Percentiles rank a stretch among this genome's conserved stretches.
phyloP scores from a whole-genome alignment of 331 rosid species.

The Prunus yedoensis region DNA sequence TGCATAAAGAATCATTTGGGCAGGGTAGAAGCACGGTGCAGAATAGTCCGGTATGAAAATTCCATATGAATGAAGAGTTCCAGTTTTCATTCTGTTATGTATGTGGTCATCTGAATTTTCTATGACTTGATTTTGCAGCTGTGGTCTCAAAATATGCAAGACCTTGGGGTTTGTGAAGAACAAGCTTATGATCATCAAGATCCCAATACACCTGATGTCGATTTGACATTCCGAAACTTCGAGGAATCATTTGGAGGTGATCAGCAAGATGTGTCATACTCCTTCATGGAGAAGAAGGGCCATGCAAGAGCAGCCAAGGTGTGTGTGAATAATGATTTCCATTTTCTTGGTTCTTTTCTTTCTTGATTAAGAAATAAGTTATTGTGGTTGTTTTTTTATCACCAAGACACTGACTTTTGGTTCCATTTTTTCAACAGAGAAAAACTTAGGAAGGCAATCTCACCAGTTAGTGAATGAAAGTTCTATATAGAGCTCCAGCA shows the following conservation, averaged over 20 bases:
- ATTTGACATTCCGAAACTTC: constrained; percentile 65
- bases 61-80: no score
- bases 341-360: no score
- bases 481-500: no score
- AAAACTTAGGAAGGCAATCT: no score
- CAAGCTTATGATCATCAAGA: constrained; percentile 48
- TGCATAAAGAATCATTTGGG: constrained; percentile 61
- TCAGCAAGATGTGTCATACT: constrained; percentile 47
- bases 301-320: constrained; percentile 11
- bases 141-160: constrained; percentile 85
- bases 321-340: no score
- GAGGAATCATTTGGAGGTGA: constrained; percentile 77
- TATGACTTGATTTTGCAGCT: constrained; percentile 46
- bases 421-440: no score
- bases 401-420: no score
- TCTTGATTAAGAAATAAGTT: no score
- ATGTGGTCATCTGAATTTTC: not conserved
- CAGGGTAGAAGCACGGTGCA: constrained; percentile 48
- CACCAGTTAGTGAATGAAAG: no score
- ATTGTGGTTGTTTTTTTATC: no score
- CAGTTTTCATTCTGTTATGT: no score
- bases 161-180: constrained; percentile 81
- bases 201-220: constrained; percentile 72
- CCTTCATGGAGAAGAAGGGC: constrained; percentile 44
- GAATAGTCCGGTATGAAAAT: constrained; percentile 61